Percentiles rank a stretch among this genome's conserved stretches.
Conservation (phyloP, 2,329 filamentous ascomycete genomes). For the Fusarium vanettenii region DNA sequence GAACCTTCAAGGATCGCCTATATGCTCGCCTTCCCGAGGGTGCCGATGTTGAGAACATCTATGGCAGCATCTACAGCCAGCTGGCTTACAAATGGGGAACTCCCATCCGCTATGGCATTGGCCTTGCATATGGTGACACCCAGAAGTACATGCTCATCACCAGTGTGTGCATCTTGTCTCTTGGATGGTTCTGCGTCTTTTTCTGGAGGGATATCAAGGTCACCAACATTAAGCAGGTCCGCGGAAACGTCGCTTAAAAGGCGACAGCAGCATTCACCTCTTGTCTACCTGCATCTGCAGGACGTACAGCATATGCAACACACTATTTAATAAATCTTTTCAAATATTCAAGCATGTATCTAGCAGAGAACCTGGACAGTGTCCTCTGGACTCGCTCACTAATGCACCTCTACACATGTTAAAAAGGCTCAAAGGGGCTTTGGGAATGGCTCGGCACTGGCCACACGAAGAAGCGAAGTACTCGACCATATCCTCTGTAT, state of each 20-base stretch:
- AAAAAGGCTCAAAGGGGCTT: neutral
- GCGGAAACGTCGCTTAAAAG: slow-evolving; percentile 51
- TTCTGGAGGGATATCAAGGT: slow-evolving; percentile 66
- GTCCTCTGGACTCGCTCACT: neutral
- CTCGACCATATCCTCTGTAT: neutral
- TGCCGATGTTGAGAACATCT: slow-evolving; percentile 54
- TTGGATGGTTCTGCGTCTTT: slow-evolving; percentile 51
- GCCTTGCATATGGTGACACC: slow-evolving; percentile 67
- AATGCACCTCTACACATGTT: neutral
- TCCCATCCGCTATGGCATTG: slow-evolving; percentile 65
- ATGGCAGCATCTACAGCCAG: slow-evolving; percentile 64
- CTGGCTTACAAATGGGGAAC: slow-evolving; percentile 63
- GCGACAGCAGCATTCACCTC: neutral
- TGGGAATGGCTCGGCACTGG: neutral
- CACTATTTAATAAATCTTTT: neutral
- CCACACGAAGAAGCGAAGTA: neutral
- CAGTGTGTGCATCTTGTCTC: slow-evolving; percentile 56
- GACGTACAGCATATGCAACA: neutral
- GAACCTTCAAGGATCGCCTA: slow-evolving; percentile 65
- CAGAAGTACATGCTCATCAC: slow-evolving; percentile 65
- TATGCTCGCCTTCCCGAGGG: slow-evolving; percentile 59
- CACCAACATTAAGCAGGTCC: slow-evolving; percentile 56
- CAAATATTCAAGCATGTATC: neutral
- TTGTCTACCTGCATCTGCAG: neutral
- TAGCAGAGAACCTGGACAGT: neutral